Conservation (phyloP, 2,329 filamentous ascomycete genomes). For the Neoascochyta sp. region DNA sequence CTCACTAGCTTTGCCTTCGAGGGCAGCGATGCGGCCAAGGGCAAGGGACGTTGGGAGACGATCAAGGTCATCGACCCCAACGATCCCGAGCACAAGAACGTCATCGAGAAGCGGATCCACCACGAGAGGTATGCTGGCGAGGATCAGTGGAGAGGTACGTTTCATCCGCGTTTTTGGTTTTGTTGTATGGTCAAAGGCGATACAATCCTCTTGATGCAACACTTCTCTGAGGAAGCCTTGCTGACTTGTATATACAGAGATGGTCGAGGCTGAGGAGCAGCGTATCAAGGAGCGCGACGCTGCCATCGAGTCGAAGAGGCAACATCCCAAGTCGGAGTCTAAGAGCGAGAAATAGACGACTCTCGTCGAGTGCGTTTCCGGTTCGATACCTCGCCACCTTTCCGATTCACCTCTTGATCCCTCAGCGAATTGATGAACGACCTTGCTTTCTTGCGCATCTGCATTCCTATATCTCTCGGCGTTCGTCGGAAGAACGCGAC, state of each 20-base stretch:
- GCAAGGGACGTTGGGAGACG: conserved; percentile 78
- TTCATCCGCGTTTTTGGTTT: not conserved
- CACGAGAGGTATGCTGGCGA: conserved; percentile 84
- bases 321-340: conserved; percentile 4
- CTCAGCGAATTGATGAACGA: too few species aligned
- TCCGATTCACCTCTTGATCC: not conserved
- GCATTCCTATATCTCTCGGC: conserved; percentile 14
- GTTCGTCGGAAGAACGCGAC: conserved; percentile 11
- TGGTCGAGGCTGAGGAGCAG: conserved; percentile 76
- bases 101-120: conserved; percentile 84
- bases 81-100: conserved; percentile 75
- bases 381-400: not conserved
- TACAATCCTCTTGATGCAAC: too few species aligned
- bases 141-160: conserved; percentile 85
- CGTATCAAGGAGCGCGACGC: conserved; percentile 51
- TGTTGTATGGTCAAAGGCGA: too few species aligned
- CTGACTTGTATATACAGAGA: conserved; percentile 53
- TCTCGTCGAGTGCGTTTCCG: too few species aligned
- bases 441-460: too few species aligned
- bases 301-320: conserved; percentile 11
- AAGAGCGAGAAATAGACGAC: too few species aligned
- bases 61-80: conserved; percentile 75
- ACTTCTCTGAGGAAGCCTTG: too few species aligned
- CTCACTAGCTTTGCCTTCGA: conserved; percentile 81
- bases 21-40: conserved; percentile 70